phyloP scores from a whole-genome alignment of 2,329 filamentous ascomycete genomes.

The Pseudovirgaria hyperparasitica region DNA sequence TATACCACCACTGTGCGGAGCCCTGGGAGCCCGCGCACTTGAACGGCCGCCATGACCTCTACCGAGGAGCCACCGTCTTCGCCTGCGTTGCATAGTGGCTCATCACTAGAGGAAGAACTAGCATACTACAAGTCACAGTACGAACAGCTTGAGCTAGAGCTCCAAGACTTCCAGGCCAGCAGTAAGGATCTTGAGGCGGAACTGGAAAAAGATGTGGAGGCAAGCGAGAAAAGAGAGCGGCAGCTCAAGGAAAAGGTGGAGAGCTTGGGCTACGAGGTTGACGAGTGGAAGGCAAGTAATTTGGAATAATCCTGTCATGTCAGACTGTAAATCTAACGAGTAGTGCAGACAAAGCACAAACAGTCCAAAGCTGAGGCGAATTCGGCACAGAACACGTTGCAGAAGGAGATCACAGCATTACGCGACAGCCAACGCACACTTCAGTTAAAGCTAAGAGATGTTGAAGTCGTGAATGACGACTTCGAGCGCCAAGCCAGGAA shows the following conservation, averaged over 20 bases:
- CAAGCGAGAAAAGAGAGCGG: conserved; percentile 85
- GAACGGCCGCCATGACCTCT: conserved; percentile 15
- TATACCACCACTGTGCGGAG: conserved; percentile 14
- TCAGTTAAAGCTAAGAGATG: conserved; percentile 77
- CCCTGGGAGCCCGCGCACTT: conserved; percentile 7
- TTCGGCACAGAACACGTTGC: conserved; percentile 67
- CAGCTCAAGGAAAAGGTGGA: conserved; percentile 79
- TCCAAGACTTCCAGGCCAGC: conserved; percentile 86
- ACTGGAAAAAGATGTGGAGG: conserved; percentile 90
- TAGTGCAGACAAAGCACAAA: conserved; percentile 85
- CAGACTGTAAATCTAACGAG: background rate
- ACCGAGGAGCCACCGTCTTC: conserved; percentile 18
- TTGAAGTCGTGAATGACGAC: conserved; percentile 96
- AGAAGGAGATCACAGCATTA: conserved; percentile 90
- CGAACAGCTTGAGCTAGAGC: conserved; percentile 78
- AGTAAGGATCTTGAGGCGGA: conserved; percentile 91
- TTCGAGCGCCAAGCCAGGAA: conserved; percentile 93
- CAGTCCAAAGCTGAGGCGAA: conserved; percentile 85
- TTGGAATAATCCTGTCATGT: conserved; percentile 1
- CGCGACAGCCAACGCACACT: conserved; percentile 73
- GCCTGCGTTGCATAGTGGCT: conserved; percentile 18
- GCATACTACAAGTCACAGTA: conserved; percentile 95
- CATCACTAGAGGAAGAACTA: conserved; percentile 56
- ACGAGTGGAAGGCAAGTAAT: conserved; percentile 85
- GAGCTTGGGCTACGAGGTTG: conserved; percentile 71